phyloP scores from a whole-genome alignment of 1,284 basidiomycete species.

The Golubevia pallescens region DNA sequence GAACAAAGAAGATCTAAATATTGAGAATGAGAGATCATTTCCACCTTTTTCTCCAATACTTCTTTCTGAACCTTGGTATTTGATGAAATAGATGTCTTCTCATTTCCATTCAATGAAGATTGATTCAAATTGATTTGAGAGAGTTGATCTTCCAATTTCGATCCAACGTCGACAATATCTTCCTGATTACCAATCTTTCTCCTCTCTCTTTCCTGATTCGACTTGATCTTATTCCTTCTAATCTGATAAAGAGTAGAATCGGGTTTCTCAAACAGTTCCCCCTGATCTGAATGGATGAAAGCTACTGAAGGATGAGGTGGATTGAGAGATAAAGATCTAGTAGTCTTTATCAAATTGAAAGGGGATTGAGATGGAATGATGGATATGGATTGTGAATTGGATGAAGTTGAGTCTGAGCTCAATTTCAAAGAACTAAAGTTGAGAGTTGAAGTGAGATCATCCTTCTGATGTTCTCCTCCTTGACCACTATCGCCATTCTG shows the following conservation, averaged over 20 bases:
- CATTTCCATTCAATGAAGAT: background rate
- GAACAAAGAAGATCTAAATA: conserved; percentile 27
- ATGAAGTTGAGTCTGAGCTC: conserved; percentile 2
- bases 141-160: background rate
- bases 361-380: background rate
- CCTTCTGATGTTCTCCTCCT: conserved; percentile 3
- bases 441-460: conserved; percentile 16
- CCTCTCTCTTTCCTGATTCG: background rate
- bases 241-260: too few relatives aligned
- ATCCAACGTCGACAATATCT: conserved; percentile 13
- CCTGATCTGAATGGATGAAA: conserved; percentile 12
- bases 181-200: background rate
- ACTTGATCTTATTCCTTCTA: background rate
- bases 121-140: too few relatives aligned
- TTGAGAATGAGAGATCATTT: conserved; percentile 20
- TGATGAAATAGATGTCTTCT: background rate
- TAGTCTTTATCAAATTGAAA: conserved; percentile 9
- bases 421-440: conserved; percentile 28
- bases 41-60: background rate
- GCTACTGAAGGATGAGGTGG: conserved; percentile 33
- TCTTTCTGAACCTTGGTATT: background rate
- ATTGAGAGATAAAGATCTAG: conserved; percentile 26
- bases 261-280: conserved; percentile 3
- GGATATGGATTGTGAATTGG: background rate
- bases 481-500: background rate